Evolutionary conservation across 129 eudicot species (phyloP).

Genomic region (Lactuca saligna): DNA sequence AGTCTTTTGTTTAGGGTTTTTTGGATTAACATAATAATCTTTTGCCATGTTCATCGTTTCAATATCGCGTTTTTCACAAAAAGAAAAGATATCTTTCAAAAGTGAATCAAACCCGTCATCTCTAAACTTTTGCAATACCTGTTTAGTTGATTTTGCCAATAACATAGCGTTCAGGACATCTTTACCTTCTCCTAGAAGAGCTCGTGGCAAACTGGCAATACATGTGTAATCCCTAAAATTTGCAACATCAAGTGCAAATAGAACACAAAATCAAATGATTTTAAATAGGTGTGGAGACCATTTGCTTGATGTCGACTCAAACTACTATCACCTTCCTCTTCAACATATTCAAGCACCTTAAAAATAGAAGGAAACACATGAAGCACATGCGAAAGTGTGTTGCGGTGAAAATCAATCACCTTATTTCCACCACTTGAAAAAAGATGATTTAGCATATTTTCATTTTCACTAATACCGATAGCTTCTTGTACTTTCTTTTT

Average conservation of each 20-base stretch:
- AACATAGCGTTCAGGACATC: neutral
- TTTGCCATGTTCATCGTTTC: neutral
- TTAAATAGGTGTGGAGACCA: neutral
- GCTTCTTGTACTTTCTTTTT: neutral
- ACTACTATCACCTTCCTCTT: neutral
- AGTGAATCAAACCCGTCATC: neutral
- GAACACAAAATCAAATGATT: slow-evolving; percentile 5
- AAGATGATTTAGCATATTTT: neutral
- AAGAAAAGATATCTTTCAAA: neutral
- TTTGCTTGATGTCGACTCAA: neutral
- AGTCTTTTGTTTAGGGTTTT: neutral
- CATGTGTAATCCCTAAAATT: neutral
- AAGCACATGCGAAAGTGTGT: neutral
- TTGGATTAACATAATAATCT: neutral
- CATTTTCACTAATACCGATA: neutral
- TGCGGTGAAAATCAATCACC: too few relatives aligned
- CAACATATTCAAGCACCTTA: too few relatives aligned
- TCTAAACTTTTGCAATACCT: neutral
- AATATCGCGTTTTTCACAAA: neutral
- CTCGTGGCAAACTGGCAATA: neutral
- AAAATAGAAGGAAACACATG: neutral
- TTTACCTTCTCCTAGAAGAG: neutral
- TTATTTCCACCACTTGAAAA: too few relatives aligned
- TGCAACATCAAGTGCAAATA: neutral
- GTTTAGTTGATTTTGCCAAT: neutral